A percentile compares a stretch with the other conserved stretches of the same genome.
Evolutionary conservation across 495 filamentous ascomycete genomes (phyloP).

Genomic region (Talaromyces ruber): DNA sequence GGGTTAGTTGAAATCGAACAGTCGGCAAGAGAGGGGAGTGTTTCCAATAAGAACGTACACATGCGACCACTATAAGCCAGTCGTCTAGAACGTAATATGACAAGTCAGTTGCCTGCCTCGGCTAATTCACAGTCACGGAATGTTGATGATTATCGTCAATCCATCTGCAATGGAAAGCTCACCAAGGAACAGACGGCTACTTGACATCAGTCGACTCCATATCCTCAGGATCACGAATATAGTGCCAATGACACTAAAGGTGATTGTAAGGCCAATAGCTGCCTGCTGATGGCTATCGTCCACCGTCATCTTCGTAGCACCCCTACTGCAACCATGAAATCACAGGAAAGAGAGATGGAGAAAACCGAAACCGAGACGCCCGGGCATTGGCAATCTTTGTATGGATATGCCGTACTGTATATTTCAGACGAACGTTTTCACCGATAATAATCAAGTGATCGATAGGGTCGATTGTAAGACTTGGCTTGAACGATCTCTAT

Average conservation of each 20-base stretch:
- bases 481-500: not conserved
- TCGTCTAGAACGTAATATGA: not conserved
- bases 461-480: not conserved
- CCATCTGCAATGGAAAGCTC: slow-evolving; percentile 12
- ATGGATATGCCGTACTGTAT: not conserved
- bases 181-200: slow-evolving; percentile 28
- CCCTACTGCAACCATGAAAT: not conserved
- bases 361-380: not conserved
- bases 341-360: not conserved
- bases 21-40: not conserved
- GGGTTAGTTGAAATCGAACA: not conserved
- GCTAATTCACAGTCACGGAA: not conserved
- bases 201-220: slow-evolving; percentile 37
- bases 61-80: not conserved
- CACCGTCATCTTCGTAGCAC: slow-evolving; percentile 6
- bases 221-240: slow-evolving; percentile 31
- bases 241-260: slow-evolving; percentile 37
- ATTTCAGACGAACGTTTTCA: not conserved
- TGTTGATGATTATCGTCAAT: slow-evolving; percentile 16
- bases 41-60: not conserved
- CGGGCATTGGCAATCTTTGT: not conserved
- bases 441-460: not conserved
- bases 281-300: slow-evolving; percentile 25
- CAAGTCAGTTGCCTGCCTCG: not conserved
- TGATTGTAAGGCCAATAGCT: slow-evolving; percentile 36